phyloP scores from a whole-genome alignment of 495 filamentous ascomycete species.

The Neurospora discreta region DNA sequence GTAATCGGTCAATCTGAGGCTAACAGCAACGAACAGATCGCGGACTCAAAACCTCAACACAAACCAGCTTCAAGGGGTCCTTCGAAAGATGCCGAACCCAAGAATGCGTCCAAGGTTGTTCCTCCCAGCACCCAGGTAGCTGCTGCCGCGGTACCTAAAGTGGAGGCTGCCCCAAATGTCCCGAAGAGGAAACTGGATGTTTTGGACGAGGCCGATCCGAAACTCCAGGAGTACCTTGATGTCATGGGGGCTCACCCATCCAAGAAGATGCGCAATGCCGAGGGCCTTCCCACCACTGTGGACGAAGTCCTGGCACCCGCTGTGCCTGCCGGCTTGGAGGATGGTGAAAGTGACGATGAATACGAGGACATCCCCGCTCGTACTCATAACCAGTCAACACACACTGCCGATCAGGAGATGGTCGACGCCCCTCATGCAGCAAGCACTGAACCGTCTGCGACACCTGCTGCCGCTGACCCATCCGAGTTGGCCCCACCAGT shows the following conservation, averaged over 20 bases:
- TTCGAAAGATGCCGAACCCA: background rate
- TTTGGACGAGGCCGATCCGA: slow-evolving; percentile 50
- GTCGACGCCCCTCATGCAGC: slow-evolving; percentile 1
- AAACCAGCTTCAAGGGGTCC: slow-evolving; percentile 6
- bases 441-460: background rate
- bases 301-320: slow-evolving; percentile 17
- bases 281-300: slow-evolving; percentile 7
- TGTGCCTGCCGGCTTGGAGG: slow-evolving; percentile 34
- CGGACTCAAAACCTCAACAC: slow-evolving; percentile 7
- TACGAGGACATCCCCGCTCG: slow-evolving; percentile 46
- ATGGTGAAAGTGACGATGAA: slow-evolving; percentile 50
- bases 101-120: slow-evolving; percentile 1
- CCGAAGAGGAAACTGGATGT: slow-evolving; percentile 45
- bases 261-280: slow-evolving; percentile 17
- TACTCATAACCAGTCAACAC: slow-evolving; percentile 26
- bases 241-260: slow-evolving; percentile 47
- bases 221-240: slow-evolving; percentile 77
- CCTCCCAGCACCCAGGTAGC: slow-evolving; percentile 4
- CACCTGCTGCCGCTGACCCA: slow-evolving; percentile 4
- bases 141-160: slow-evolving; percentile 6
- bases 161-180: slow-evolving; percentile 8
- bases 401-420: slow-evolving; percentile 10
- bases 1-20: background rate
- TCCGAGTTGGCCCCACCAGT: slow-evolving; percentile 7
- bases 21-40: slow-evolving; percentile 10